Base-by-base conservation (phyloP, 2,329 filamentous ascomycete genomes). In the Penicillium sp. region DNA sequence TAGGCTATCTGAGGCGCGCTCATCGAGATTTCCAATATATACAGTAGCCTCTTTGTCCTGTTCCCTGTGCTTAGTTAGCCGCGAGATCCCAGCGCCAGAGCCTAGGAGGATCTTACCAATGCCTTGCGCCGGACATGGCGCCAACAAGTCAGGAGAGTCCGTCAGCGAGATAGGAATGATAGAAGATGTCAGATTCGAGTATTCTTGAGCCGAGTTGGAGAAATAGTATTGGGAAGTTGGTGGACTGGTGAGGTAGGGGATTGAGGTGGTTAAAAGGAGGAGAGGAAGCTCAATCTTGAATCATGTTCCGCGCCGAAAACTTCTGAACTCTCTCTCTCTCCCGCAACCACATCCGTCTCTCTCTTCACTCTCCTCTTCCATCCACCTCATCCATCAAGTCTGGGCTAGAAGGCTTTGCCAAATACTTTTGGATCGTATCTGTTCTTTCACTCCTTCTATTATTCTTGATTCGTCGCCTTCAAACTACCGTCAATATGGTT, bases 11-110 rank as follows among this genome's bases (percentile, higher is more conserved):
- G 89, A 89, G 64, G 95, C 90, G 75, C 95, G 91, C 81, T 99
- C 95, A 80, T 99, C 95, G 70, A 99, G 91, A 76, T 98, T 98
- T 73, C 95, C 95, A 67, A 98, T 91, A 77, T 99, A 99, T 74
- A 98, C 90, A 43, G 95, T 98, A 67, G 92, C 92, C 78, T 98
- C 93, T 77, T 97, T 97, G 78, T 98, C 93, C 81, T 98, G 93
- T 75, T 97, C 91, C 90, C 90, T 93, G 64, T 19, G n/a, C 14
- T 45, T 14, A 24, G 3, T 69, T 60, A 72, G 62, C 47, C 43
- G 3, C 24, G 14, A 5, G 10, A n/a, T 22, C 16, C 26, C 22
- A 29, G 26, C 19, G 21, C 37, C 26, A 44, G 33, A 48, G 22
- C 9, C 26, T 22, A 31, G 39, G 44, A n/a, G 41, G 21, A 24